Percentiles rank a stretch among this genome's conserved stretches.
Evolutionary conservation across 805 yeast genomes (phyloP).

Genomic region (Starmerella asiatica): DNA sequence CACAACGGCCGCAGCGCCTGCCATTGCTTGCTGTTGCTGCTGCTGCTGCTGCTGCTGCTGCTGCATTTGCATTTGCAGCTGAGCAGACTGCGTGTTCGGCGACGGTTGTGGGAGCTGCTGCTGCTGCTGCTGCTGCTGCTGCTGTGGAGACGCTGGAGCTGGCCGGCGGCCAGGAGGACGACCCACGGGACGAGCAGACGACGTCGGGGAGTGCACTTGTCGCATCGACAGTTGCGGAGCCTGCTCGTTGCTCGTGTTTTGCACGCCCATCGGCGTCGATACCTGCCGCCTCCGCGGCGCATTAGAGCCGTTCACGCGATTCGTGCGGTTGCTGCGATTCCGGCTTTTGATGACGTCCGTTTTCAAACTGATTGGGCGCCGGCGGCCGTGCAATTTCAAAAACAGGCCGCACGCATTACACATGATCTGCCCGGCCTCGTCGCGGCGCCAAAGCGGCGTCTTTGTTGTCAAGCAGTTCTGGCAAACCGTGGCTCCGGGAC

Average conservation of each 20-base stretch:
- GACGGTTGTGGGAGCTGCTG: background rate
- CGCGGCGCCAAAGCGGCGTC: conserved; percentile 91
- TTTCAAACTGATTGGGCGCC: conserved; percentile 77
- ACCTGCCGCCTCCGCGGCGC: conserved; percentile 7
- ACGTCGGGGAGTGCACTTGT: background rate
- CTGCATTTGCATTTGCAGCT: background rate
- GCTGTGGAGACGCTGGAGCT: background rate
- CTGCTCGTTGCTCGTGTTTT: background rate
- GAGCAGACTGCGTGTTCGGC: conserved; percentile 1
- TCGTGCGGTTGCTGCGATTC: conserved; percentile 37
- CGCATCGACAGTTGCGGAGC: background rate
- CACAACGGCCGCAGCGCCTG: conserved; percentile 2
- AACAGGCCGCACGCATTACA: conserved; percentile 97
- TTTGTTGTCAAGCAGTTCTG: conserved; percentile 85
- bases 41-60: conserved; percentile 6
- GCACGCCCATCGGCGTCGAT: conserved; percentile 6
- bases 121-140: background rate
- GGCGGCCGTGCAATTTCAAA: conserved; percentile 84
- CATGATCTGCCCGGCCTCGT: conserved; percentile 81
- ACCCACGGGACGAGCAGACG: background rate
- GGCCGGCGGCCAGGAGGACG: background rate
- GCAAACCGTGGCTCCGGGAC: conserved; percentile 32
- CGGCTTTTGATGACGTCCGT: conserved; percentile 90
- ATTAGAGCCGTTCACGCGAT: conserved; percentile 8
- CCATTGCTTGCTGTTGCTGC: background rate